Percentiles rank a stretch among this genome's conserved stretches.
Conservation (phyloP, 352 stramenopile species). For the Phytophthora sp. region DNA sequence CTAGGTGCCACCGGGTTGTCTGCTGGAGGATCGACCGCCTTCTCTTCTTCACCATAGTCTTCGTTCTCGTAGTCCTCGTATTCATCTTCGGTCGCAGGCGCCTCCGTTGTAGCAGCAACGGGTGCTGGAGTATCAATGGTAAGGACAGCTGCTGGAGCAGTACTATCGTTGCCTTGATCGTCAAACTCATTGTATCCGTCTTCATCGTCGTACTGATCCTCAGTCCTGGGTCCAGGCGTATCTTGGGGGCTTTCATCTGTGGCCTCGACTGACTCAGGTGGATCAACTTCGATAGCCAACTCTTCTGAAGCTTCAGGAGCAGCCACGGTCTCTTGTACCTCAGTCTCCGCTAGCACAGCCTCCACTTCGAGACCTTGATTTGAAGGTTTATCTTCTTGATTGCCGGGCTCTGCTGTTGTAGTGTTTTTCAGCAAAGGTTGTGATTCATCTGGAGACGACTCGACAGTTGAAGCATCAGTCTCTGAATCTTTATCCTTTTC, state of each 20-base stretch:
- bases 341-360: neutral
- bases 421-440: neutral
- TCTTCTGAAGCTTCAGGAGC: neutral
- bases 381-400: neutral
- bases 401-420: neutral
- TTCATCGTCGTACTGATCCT: slow-evolving; percentile 45
- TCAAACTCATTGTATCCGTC: slow-evolving; percentile 60
- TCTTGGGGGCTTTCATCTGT: neutral
- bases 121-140: neutral
- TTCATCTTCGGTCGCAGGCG: slow-evolving; percentile 30
- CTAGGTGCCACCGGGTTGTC: neutral
- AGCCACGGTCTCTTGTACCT: neutral
- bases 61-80: slow-evolving; percentile 67
- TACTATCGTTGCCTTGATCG: slow-evolving; percentile 29
- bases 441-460: slow-evolving; percentile 5
- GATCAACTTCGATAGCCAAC: neutral
- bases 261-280: neutral
- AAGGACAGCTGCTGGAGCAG: neutral
- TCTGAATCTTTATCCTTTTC: neutral
- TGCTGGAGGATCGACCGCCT: slow-evolving; percentile 1
- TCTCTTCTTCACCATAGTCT: slow-evolving; percentile 30
- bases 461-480: slow-evolving; percentile 8
- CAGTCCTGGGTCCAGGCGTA: slow-evolving; percentile 2
- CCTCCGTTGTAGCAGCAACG: neutral
- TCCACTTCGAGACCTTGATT: neutral